Conservation (phyloP, 2,329 filamentous ascomycete genomes). For the Cercospora zeae-maydis region DNA sequence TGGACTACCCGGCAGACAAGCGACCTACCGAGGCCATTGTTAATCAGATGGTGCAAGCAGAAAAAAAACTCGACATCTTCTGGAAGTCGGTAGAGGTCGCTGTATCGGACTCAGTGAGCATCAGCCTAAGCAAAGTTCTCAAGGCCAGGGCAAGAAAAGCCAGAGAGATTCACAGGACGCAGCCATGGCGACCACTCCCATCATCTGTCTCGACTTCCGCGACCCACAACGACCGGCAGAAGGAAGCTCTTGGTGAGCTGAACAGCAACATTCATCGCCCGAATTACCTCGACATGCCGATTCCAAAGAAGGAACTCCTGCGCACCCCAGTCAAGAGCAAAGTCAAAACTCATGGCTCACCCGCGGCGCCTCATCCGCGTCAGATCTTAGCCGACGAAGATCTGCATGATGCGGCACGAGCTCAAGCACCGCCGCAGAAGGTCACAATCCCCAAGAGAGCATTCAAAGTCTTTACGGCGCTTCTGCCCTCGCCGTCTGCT, state of each 20-base stretch:
- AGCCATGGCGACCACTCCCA: slow-evolving; percentile 40
- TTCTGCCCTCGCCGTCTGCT: slow-evolving; percentile 41
- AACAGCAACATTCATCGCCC: slow-evolving; percentile 18
- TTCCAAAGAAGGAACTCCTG: slow-evolving; percentile 8
- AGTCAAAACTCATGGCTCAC: slow-evolving; percentile 27
- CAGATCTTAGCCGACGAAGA: not conserved
- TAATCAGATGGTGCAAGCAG: slow-evolving; percentile 45
- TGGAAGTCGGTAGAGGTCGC: slow-evolving; percentile 37
- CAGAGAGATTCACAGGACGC: slow-evolving; percentile 48
- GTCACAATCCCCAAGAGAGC: slow-evolving; percentile 23
- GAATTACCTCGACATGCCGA: slow-evolving; percentile 8
- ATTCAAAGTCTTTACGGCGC: slow-evolving; percentile 42
- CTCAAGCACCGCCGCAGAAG: slow-evolving; percentile 6
- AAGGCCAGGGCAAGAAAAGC: slow-evolving; percentile 26
- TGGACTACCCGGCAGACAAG: slow-evolving; percentile 50
- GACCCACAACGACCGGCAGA: not conserved
- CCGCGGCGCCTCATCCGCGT: slow-evolving; percentile 19
- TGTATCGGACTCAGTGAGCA: slow-evolving; percentile 11
- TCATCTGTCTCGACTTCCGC: not conserved
- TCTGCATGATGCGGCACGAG: not conserved
- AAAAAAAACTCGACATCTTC: slow-evolving; percentile 48
- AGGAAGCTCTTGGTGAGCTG: slow-evolving; percentile 14
- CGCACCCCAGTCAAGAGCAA: slow-evolving; percentile 21
- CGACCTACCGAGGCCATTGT: slow-evolving; percentile 47
- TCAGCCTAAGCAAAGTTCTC: slow-evolving; percentile 31